These are phyloP conservation scores for Planoprotostelium fungivorum DNA, from an alignment of 78 protist species.

Conservation along the genomic window DNA sequence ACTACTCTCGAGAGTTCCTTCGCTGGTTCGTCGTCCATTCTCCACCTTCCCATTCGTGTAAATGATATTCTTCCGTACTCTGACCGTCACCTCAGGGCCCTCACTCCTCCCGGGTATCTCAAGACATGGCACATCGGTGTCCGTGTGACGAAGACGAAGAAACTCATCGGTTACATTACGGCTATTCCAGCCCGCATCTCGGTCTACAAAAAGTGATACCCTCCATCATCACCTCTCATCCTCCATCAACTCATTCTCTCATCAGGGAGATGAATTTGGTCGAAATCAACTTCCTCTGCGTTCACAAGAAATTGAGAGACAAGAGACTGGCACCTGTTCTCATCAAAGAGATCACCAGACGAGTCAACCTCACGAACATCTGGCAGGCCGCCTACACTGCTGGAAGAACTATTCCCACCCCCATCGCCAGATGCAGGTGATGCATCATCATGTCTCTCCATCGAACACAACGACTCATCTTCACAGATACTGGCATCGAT, in stretches of 20 bases:
- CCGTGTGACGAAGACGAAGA: conserved; percentile 41
- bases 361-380: conserved; percentile 83
- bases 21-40: conserved; percentile 60
- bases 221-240: not conserved
- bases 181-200: conserved; percentile 87
- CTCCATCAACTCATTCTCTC: not conserved
- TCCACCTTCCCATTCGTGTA: not conserved
- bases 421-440: conserved; percentile 74
- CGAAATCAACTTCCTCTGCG: conserved; percentile 98
- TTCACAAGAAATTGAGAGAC: conserved; percentile 88
- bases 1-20: conserved; percentile 89
- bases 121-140: conserved; percentile 91
- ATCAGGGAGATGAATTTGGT: conserved; percentile 47
- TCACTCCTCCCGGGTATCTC: conserved; percentile 87
- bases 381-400: conserved; percentile 96
- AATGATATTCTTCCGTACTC: not conserved
- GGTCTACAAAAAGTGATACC: conserved; percentile 25
- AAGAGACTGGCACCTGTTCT: conserved; percentile 96
- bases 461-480: not conserved
- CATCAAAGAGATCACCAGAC: conserved; percentile 96
- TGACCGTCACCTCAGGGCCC: conserved; percentile 70
- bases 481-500: conserved; percentile 91
- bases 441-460: not conserved
- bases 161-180: conserved; percentile 92
- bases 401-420: conserved; percentile 87